These are phyloP conservation scores for Chlamydomonas incerta DNA, from an alignment of 139 green algal genomes.

Conservation along the genomic window DNA sequence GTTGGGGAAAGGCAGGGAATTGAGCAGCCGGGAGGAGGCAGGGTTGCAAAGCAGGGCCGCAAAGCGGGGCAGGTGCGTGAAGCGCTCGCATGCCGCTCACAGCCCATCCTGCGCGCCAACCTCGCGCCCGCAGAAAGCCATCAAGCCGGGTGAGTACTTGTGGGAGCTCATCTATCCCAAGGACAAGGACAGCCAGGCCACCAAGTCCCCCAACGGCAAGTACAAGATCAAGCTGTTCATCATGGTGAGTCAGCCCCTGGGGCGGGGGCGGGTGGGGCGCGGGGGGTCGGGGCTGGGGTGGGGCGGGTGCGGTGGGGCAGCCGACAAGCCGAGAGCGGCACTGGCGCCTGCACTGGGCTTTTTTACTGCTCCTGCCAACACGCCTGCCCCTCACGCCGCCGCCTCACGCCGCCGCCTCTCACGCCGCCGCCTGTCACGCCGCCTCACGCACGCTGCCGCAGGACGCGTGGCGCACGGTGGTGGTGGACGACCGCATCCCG, in stretches of 20 bases:
- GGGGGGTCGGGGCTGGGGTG: not conserved
- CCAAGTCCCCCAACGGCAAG: slow-evolving; percentile 57
- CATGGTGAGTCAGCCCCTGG: slow-evolving; percentile 61
- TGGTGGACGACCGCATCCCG: slow-evolving; percentile 83
- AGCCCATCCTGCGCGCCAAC: too few species aligned
- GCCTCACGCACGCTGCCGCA: too few species aligned
- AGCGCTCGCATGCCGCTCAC: too few species aligned
- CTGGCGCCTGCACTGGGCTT: too few species aligned
- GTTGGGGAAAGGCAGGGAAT: too few species aligned
- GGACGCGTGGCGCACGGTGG: slow-evolving; percentile 77
- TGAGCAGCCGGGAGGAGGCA: too few species aligned
- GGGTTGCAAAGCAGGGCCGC: too few species aligned
- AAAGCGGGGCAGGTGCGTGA: too few species aligned
- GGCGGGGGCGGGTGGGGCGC: not conserved
- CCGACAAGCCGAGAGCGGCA: too few species aligned
- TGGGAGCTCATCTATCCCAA: slow-evolving; percentile 85
- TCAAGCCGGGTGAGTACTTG: slow-evolving; percentile 67
- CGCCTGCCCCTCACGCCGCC: not conserved
- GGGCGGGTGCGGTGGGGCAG: too few species aligned
- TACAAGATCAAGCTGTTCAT: slow-evolving; percentile 79
- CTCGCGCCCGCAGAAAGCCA: slow-evolving; percentile 49
- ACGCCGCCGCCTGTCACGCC: not conserved
- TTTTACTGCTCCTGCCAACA: too few species aligned
- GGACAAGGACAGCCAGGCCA: slow-evolving; percentile 66
- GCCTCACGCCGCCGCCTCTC: not conserved